Evolutionary conservation across 2,329 filamentous ascomycete genomes (phyloP).

Genomic region (Allantophomopsis cytisporea): DNA sequence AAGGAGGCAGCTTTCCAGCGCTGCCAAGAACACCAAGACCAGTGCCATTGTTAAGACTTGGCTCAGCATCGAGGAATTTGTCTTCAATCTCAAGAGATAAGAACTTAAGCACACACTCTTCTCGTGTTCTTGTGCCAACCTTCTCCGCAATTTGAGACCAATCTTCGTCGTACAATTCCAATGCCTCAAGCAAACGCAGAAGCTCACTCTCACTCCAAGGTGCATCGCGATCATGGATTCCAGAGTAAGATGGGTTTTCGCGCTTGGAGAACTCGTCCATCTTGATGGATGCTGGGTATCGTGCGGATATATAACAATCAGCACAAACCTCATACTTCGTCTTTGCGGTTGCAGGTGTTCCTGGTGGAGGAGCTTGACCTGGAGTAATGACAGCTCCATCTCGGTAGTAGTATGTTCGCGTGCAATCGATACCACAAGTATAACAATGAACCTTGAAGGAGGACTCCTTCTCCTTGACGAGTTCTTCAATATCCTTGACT

Average conservation of each 20-base stretch:
- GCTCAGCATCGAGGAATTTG: slow-evolving; percentile 80
- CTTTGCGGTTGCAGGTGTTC: slow-evolving; percentile 25
- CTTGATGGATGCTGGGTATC: slow-evolving; percentile 67
- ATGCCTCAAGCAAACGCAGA: slow-evolving; percentile 75
- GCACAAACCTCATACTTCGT: slow-evolving; percentile 82
- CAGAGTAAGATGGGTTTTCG: slow-evolving; percentile 74
- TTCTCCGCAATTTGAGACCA: slow-evolving; percentile 90
- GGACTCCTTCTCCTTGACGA: slow-evolving; percentile 47
- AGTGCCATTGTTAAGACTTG: slow-evolving; percentile 33
- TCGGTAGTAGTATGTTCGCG: slow-evolving; percentile 55
- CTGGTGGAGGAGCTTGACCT: slow-evolving; percentile 10
- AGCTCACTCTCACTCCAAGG: slow-evolving; percentile 88
- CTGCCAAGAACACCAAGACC: slow-evolving; percentile 55
- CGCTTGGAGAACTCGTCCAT: slow-evolving; percentile 76
- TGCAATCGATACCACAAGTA: slow-evolving; percentile 86
- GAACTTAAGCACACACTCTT: slow-evolving; percentile 96
- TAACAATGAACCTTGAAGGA: slow-evolving; percentile 63
- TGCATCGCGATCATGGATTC: slow-evolving; percentile 68
- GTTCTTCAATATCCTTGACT: slow-evolving; percentile 34
- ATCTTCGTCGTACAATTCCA: slow-evolving; percentile 90
- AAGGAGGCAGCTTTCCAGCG: slow-evolving; percentile 70
- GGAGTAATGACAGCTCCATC: slow-evolving; percentile 31
- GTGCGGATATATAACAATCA: slow-evolving; percentile 75
- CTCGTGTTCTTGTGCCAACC: slow-evolving; percentile 79
- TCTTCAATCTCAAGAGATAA: slow-evolving; percentile 94